Percentiles rank a stretch among this genome's conserved stretches.
phyloP scores from a whole-genome alignment of 2,329 filamentous ascomycete species.

The Colletotrichum neosansevieriae region DNA sequence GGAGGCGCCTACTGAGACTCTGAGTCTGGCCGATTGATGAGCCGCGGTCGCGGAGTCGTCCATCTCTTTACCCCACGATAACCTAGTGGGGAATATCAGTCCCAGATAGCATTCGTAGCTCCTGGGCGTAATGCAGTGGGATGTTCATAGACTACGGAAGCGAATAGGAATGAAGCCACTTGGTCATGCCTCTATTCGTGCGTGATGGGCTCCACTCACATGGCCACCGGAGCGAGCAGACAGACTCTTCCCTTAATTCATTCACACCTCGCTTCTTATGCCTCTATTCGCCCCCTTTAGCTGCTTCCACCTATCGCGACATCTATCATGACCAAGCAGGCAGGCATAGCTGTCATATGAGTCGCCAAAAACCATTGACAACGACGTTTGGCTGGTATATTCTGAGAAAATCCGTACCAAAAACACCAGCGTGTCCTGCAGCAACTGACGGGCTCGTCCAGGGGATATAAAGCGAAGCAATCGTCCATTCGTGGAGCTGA shows the following conservation, averaged over 20 bases:
- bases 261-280: no score
- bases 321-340: neutral
- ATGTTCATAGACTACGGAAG: neutral
- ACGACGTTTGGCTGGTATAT: neutral
- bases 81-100: no score
- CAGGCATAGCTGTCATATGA: neutral
- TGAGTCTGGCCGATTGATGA: no score
- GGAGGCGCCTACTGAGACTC: slow-evolving; percentile 37
- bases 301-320: no score
- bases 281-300: no score
- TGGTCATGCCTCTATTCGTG: neutral
- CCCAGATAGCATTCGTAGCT: neutral
- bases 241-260: no score
- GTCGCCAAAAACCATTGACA: neutral
- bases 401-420: neutral
- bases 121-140: neutral
- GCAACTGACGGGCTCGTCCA: neutral
- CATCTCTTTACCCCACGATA: no score
- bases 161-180: neutral
- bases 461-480: neutral
- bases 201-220: no score
- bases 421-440: neutral
- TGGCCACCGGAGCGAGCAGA: no score
- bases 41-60: no score
- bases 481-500: neutral